Evolutionary conservation across 2,329 filamentous ascomycete genomes (phyloP).

Genomic region (Trichoderma afroharzianum): DNA sequence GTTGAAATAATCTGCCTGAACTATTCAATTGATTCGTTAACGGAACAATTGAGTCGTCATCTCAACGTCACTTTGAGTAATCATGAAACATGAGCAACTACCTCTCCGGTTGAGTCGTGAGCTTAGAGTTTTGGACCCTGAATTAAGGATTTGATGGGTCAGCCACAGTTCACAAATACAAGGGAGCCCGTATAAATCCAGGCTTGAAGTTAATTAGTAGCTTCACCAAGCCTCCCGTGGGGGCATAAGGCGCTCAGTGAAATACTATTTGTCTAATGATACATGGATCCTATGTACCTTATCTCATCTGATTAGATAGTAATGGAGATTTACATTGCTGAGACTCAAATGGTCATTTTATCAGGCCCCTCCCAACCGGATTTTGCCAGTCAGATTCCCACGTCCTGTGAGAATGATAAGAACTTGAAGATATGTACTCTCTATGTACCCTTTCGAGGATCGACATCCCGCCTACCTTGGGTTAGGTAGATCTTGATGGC

Average conservation of each 20-base stretch:
- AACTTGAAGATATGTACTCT: background rate
- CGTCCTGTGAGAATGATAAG: background rate
- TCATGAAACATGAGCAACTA: background rate
- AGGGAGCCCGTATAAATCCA: too few species aligned
- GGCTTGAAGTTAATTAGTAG: too few species aligned
- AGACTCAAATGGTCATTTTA: too few species aligned
- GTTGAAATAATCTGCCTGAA: background rate
- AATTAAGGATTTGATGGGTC: background rate
- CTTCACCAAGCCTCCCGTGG: too few species aligned
- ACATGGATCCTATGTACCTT: too few species aligned
- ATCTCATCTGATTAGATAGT: too few species aligned
- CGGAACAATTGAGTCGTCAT: background rate
- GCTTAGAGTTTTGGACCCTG: background rate
- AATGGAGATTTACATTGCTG: too few species aligned
- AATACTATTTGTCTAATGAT: too few species aligned
- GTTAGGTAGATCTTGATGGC: background rate
- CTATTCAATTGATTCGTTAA: background rate
- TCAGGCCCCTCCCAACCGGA: too few species aligned
- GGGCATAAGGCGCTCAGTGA: too few species aligned
- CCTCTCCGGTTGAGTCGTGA: background rate
- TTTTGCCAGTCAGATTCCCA: too few species aligned
- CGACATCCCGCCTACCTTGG: background rate
- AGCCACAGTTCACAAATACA: background rate
- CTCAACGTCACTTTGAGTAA: background rate
- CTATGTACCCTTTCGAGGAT: background rate